Conservation (phyloP, 1,139 yeast genomes). For the Debaryomyces nepalensis region DNA sequence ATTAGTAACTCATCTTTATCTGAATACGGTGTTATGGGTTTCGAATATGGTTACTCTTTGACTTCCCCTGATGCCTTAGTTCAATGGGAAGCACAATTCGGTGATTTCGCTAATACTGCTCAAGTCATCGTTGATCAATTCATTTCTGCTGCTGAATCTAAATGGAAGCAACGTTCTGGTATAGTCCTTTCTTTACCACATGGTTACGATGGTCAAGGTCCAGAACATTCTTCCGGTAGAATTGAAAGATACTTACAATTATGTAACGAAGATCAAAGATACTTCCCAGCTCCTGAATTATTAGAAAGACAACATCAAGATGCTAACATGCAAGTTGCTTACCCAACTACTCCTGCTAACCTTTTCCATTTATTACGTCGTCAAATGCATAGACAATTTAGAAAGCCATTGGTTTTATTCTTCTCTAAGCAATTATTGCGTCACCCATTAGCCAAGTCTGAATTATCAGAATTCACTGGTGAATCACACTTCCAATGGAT, state of each 20-base stretch:
- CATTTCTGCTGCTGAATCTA: constrained; percentile 94
- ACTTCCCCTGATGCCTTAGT: constrained; percentile 95
- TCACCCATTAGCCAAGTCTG: constrained; percentile 96
- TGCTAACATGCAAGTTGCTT: constrained; percentile 95
- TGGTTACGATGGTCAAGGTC: constrained; percentile 99
- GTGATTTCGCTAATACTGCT: constrained; percentile 99
- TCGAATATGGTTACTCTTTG: constrained; percentile 97
- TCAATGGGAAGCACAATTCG: constrained; percentile 99
- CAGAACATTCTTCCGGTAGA: constrained; percentile 98
- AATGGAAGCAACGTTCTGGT: constrained; percentile 99
- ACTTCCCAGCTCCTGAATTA: constrained; percentile 87
- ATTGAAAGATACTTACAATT: constrained; percentile 95
- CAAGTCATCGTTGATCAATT: constrained; percentile 98
- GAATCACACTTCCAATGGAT: constrained; percentile 95
- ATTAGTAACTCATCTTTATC: constrained; percentile 97
- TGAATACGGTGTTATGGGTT: constrained; percentile 99
- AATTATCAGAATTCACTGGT: constrained; percentile 81
- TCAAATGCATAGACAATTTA: constrained; percentile 99
- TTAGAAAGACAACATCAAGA: constrained; percentile 98
- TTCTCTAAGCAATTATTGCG: constrained; percentile 95
- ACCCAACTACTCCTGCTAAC: constrained; percentile 98
- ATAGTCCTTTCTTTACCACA: constrained; percentile 94
- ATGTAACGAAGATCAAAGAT: constrained; percentile 94
- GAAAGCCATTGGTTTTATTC: constrained; percentile 89
- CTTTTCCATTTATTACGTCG: constrained; percentile 96